Base-by-base conservation (phyloP, 805 yeast species). In the Candida fluviatilis region DNA sequence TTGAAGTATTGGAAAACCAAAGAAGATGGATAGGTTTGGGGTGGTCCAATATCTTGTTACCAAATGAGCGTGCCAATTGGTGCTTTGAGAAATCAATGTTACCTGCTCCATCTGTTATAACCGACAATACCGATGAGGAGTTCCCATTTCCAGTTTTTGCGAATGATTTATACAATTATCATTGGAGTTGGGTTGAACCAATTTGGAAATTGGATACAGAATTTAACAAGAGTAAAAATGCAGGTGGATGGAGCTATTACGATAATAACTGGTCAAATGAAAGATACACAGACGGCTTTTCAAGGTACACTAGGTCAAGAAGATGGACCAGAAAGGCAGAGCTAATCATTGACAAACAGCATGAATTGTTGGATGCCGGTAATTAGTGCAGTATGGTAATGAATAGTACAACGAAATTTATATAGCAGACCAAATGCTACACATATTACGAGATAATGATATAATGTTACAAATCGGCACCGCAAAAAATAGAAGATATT, bases 21-120 rank as follows among this genome's bases (percentile, higher is more conserved):
- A 62, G 86, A 47, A 58, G 83, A 34, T 78, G 84, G 82, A 25
- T 78, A 3, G 83, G 80, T 0, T 42, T 78, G 13, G 85, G 84
- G 5, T 79, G 84, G 84, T 56, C 72, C 27, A 64, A 66, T 35
- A 57, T 61, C 13, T 51, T 77, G 26, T 48, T 77, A 3, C 83
- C 84, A 2, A 62, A 66, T 39, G 84, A 79, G 43, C 48, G 83
- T 18, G 49, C 75, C 1, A 59, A 65, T 14, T 79, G 59, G 47
- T 75, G 81, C 30, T 69, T 66, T 41, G 71, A 60, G 18, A 54
- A 64, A 11, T 58, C 68, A 28, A 46, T 56, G 45, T 39, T 43
- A 10, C 45, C 54, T 2, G 55, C 66, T 0, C 64, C 65, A 3
- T 40, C 39, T 46, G 55, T 40, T 43, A 33, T 33, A 6, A 33